phyloP scores from a whole-genome alignment of 2,329 filamentous ascomycete species.

The Fusarium nematophilum region DNA sequence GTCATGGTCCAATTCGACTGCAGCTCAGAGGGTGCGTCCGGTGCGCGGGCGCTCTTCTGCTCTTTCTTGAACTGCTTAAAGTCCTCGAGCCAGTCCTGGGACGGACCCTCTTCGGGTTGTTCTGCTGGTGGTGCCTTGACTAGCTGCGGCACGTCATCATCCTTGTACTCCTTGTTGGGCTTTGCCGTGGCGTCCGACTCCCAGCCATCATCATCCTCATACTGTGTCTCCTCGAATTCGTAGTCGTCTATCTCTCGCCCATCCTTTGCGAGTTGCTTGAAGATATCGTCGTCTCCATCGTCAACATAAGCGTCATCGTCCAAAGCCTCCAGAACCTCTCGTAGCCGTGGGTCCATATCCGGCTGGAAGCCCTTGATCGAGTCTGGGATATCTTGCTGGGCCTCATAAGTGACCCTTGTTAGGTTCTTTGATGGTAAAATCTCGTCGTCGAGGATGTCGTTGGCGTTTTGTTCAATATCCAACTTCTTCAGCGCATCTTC shows the following conservation, averaged over 20 bases:
- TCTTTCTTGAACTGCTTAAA: constrained; percentile 96
- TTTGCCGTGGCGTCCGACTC: constrained; percentile 94
- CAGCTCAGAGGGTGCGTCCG: constrained; percentile 65
- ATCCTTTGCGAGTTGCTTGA: constrained; percentile 76
- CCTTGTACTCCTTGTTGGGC: constrained; percentile 69
- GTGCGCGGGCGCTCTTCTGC: constrained; percentile 61
- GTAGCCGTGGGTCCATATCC: constrained; percentile 93
- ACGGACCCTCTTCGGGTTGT: constrained; percentile 69
- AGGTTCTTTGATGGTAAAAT: constrained; percentile 84
- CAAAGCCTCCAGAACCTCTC: constrained; percentile 91
- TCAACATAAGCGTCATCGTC: constrained; percentile 97
- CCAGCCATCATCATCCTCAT: constrained; percentile 84
- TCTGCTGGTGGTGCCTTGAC: constrained; percentile 57
- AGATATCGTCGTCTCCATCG: constrained; percentile 87
- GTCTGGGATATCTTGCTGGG: constrained; percentile 93
- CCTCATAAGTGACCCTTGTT: constrained; percentile 83
- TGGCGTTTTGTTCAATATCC: constrained; percentile 65
- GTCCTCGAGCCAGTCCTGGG: constrained; percentile 89
- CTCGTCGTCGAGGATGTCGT: constrained; percentile 75
- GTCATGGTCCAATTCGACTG: constrained; percentile 81
- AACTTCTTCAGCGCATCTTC: constrained; percentile 82
- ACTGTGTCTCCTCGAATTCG: constrained; percentile 78
- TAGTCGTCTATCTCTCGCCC: constrained; percentile 79
- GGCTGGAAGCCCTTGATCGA: constrained; percentile 93
- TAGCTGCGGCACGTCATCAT: constrained; percentile 60